These are phyloP conservation scores for Poa annua DNA, from an alignment of 176 grass and related monocot genomes.

Conservation along the genomic window DNA sequence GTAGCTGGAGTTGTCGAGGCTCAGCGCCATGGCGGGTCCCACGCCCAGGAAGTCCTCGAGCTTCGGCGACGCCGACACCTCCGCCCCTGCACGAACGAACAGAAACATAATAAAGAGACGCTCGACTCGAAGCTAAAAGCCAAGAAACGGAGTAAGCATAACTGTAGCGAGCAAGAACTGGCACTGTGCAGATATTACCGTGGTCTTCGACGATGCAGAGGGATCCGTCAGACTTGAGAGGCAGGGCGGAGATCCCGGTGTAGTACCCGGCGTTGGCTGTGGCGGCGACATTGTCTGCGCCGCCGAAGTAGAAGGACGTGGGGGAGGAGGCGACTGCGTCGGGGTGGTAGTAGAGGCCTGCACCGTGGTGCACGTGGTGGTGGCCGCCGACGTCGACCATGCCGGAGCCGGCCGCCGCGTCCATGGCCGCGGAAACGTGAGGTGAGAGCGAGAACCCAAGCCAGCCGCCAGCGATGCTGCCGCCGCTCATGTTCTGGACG, in stretches of 20 bases:
- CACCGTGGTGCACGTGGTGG: conserved; percentile 41
- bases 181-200: conserved; percentile 42
- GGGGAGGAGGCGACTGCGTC: conserved; percentile 40
- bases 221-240: conserved; percentile 86
- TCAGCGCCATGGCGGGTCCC: conserved; percentile 77
- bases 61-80: conserved; percentile 74
- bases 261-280: conserved; percentile 50
- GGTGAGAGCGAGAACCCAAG: conserved; percentile 89
- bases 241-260: conserved; percentile 73
- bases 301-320: conserved; percentile 47
- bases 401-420: conserved; percentile 24
- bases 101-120: conserved; percentile 39
- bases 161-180: conserved; percentile 53
- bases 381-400: conserved; percentile 9
- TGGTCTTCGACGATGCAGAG: conserved; percentile 77
- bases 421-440: conserved; percentile 59
- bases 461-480: conserved; percentile 60
- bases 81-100: conserved; percentile 51
- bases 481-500: conserved; percentile 46
- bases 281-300: background rate
- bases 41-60: conserved; percentile 94
- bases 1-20: conserved; percentile 67
- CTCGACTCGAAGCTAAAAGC: background rate
- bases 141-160: conserved; percentile 13
- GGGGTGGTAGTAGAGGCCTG: conserved; percentile 52